Base-by-base conservation (phyloP, 2,329 filamentous ascomycete genomes). In the Chaetomium sp. region DNA sequence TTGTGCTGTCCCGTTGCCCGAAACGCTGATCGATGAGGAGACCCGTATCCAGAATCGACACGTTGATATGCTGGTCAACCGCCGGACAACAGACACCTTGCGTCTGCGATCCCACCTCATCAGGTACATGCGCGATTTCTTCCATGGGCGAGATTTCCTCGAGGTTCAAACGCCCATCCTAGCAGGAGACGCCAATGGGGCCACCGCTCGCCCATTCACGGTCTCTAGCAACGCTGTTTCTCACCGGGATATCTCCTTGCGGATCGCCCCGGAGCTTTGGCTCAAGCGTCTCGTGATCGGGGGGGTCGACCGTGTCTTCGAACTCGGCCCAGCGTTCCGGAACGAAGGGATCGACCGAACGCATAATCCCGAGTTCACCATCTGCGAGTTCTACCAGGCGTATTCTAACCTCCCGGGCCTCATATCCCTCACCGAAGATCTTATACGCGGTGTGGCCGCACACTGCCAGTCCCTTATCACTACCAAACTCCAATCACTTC, bases 321-420 rank as follows among this genome's bases (percentile, higher is more conserved):
- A 99, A 72, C 91, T 99, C 61, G 94, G 94, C 0, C 87, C 89
- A 3, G 85, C 85, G 10, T 99, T 99, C 71, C 84, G 94, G 44
- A 99, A 99, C 68, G 94, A 99, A 74, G 89, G 90, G 70, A 74
- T 96, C 38, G 91, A 96, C 69, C 81, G 81, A 35, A 96, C 90
- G 0, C 94, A 99, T 69, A 99, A 99, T 67, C 92, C 94, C 0
- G 94, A 99, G 68, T 99, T 97, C 72, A 94, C 89, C 45, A 97
- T 89, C 58, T 97, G 92, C 76, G 94, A 99, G 72, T 97, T 96
- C 73, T 99, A 99, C 72, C 86, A 88, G 59, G 86, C 91, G 2
- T 95, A 91, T 66, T 84, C 87, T 58, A 88, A 86, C 61, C 79
- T 96, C 0, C 75, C 84, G 38, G 82, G 88, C 43, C 75, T 97